These are phyloP conservation scores for Hymenoscyphus infarciens DNA, from an alignment of 2,329 filamentous ascomycete species.

Conservation along the genomic window DNA sequence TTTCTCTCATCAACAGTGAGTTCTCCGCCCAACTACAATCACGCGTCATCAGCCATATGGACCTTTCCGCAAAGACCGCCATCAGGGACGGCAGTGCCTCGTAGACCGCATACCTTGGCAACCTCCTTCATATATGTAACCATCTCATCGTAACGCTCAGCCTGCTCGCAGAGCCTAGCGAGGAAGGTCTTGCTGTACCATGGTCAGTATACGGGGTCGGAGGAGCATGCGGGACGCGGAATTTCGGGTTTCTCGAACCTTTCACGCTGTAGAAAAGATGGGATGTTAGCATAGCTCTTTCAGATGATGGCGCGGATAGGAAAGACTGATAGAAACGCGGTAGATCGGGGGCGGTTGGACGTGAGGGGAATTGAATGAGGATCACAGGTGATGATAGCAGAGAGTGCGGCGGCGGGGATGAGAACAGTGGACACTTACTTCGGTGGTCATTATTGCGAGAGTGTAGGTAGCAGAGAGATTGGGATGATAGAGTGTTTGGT, in stretches of 20 bases:
- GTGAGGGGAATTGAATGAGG: constrained; percentile 25
- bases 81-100: constrained; percentile 27
- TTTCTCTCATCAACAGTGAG: constrained; percentile 97
- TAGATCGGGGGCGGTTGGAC: constrained; percentile 25
- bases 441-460: constrained; percentile 34
- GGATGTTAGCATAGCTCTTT: constrained; percentile 25
- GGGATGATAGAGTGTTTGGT: constrained; percentile 12
- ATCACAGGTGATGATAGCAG: constrained; percentile 14
- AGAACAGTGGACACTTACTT: constrained; percentile 34
- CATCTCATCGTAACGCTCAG: constrained; percentile 99
- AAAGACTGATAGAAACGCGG: constrained; percentile 22
- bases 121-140: constrained; percentile 99
- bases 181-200: constrained; percentile 93
- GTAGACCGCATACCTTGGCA: constrained; percentile 64
- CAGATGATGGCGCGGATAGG: constrained; percentile 11
- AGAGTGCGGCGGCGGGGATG: constrained; percentile 15
- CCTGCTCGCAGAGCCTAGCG: constrained; percentile 99
- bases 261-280: constrained; percentile 32
- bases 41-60: constrained; percentile 26
- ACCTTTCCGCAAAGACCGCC: constrained; percentile 10
- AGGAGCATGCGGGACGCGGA: constrained; percentile 9
- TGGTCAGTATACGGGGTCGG: constrained; percentile 25
- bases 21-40: constrained; percentile 59
- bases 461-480: constrained; percentile 11
- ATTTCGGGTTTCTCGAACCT: constrained; percentile 28